phyloP scores from a whole-genome alignment of 768 basidiomycete species.

The Russula lepida region DNA sequence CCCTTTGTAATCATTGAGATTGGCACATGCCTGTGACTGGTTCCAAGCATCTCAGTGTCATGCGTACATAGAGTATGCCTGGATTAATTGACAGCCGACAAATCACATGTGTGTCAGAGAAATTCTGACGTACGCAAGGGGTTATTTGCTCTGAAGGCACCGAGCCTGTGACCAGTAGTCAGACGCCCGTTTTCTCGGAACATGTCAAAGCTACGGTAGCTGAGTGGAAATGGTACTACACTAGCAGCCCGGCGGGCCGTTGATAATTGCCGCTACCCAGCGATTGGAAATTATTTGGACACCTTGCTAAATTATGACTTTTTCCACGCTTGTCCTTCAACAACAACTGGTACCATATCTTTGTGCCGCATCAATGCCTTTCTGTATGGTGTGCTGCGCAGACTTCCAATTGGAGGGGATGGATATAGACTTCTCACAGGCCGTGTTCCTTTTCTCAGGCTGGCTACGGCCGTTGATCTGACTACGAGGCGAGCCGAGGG shows the following conservation, averaged over 20 bases:
- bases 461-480: too few relatives aligned
- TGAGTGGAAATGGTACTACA: too few relatives aligned
- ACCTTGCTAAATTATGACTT: too few relatives aligned
- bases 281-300: too few relatives aligned
- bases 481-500: too few relatives aligned
- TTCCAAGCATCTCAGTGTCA: background rate
- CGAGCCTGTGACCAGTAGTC: too few relatives aligned
- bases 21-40: background rate
- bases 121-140: background rate
- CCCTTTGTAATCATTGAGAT: conserved; percentile 4
- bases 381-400: background rate
- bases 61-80: background rate
- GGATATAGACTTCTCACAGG: too few relatives aligned
- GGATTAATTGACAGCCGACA: background rate
- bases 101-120: background rate
- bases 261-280: too few relatives aligned
- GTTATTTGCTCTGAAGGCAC: background rate
- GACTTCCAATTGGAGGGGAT: too few relatives aligned
- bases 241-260: background rate
- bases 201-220: background rate
- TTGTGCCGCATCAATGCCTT: background rate
- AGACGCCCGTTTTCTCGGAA: background rate
- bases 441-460: too few relatives aligned
- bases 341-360: background rate
- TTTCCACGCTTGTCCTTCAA: too few relatives aligned